Conservation (phyloP, 176 grass and related monocot species). For the Hsuehochloa calcarea region DNA sequence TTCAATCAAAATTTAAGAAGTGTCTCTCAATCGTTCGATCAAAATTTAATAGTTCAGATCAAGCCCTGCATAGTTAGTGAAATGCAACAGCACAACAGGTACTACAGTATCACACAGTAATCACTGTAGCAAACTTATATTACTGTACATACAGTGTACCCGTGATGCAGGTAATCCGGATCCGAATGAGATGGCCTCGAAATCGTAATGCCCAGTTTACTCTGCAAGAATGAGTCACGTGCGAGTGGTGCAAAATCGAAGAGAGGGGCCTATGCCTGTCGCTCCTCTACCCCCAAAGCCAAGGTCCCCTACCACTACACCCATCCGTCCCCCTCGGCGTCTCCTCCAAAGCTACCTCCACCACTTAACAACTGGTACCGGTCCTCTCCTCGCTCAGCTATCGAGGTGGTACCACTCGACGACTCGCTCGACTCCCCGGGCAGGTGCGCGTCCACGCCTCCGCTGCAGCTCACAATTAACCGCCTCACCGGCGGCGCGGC, state of each 20-base stretch:
- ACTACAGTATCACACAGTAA: too few species aligned
- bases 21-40: too few species aligned
- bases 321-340: neutral
- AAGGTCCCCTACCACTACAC: neutral
- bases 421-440: neutral
- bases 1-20: too few species aligned
- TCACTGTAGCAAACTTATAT: too few species aligned
- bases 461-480: neutral
- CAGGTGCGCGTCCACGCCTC: neutral
- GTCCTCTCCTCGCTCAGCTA: neutral
- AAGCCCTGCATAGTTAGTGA: too few species aligned
- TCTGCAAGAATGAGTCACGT: constrained; percentile 26
- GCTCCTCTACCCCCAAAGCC: neutral
- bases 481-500: neutral
- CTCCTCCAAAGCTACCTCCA: neutral
- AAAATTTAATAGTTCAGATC: too few species aligned
- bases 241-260: neutral
- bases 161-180: too few species aligned
- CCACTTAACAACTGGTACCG: neutral
- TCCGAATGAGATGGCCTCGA: too few species aligned
- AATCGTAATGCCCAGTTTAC: too few species aligned
- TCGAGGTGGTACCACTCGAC: constrained; percentile 11
- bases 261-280: neutral
- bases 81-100: too few species aligned
- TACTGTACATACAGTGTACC: too few species aligned